Evolutionary conservation across 2,329 filamentous ascomycete species (phyloP).

Genomic region (Oidium heveae): DNA sequence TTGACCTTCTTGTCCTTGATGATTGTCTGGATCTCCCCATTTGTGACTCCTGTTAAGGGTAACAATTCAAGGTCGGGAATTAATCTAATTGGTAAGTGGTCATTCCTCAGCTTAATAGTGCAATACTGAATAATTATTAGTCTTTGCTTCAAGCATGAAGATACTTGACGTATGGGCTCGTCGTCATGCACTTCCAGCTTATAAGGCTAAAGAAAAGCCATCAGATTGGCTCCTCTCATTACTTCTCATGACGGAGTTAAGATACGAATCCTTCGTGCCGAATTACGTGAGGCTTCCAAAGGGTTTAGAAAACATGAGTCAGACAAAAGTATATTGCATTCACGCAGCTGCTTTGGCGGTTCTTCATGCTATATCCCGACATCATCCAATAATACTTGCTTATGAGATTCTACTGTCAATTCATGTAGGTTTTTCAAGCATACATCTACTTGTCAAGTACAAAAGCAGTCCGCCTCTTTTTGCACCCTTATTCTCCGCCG

Average conservation of each 20-base stretch:
- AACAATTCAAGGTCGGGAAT: slow-evolving; percentile 13
- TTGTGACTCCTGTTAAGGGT: slow-evolving; percentile 13
- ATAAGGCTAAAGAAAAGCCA: slow-evolving; percentile 10
- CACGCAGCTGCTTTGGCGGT: slow-evolving; percentile 14
- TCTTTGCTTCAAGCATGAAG: slow-evolving; percentile 16
- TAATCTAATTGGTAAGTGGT: slow-evolving; percentile 14
- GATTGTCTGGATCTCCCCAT: slow-evolving; percentile 10
- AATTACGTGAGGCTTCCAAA: slow-evolving; percentile 15
- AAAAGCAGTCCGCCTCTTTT: slow-evolving; percentile 16
- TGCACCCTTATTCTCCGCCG: slow-evolving; percentile 16
- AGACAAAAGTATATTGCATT: slow-evolving; percentile 14
- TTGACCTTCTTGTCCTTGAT: slow-evolving; percentile 8
- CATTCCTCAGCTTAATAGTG: not conserved
- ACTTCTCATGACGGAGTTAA: slow-evolving; percentile 17
- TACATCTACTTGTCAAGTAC: slow-evolving; percentile 17
- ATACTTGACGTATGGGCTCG: slow-evolving; percentile 17
- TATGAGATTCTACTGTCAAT: slow-evolving; percentile 17
- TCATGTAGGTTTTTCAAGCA: slow-evolving; percentile 17
- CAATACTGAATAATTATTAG: not conserved
- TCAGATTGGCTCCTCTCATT: slow-evolving; percentile 13
- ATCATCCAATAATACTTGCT: slow-evolving; percentile 14
- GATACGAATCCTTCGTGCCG: slow-evolving; percentile 19
- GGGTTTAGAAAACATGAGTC: slow-evolving; percentile 15
- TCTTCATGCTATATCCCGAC: slow-evolving; percentile 16
- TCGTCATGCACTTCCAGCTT: slow-evolving; percentile 13